Evolutionary conservation across 768 basidiomycete genomes (phyloP), one percentile per base, ranked within the genome.

Genomic region (Cystofilobasidium ferigula): DNA sequence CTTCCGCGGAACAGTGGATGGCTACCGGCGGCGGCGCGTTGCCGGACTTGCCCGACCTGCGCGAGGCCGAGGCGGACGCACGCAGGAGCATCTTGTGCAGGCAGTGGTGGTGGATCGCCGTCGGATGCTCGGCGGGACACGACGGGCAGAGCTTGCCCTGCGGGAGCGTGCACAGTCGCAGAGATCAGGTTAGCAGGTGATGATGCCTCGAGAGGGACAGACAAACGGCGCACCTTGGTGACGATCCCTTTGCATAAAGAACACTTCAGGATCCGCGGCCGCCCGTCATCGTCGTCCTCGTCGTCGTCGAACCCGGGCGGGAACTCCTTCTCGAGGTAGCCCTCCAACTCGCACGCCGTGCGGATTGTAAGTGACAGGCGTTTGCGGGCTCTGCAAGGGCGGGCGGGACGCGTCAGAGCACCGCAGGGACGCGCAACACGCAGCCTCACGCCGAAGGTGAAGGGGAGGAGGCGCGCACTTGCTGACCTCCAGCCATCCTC

Each of bases 281-380:
- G 28, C 18, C 51, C 30, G 28, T 54, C 30, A 1, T 56, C 62
- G n/a, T 54, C 62, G 5, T 32, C 20, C 6, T 57, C 47, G 24
- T 48, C 45, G 12, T 64, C 57, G 26, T 34, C 54, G 20, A 83
- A 76, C 57, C 88, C 86, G 1, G 88, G 84, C 0, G 83, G 79
- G 73, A 85, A 93, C 4, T 82, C 85, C 20, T 82, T 79, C 71
- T 84, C 85, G 67, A 93, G 80, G 72, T 91, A 93, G 0, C 81
- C 80, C 2, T 77, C 75, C 8, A 93, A 83, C 72, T 92, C 90
- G 24, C 88, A 76, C 22, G 88, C 74, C 0, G 88, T 80, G 13
- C 90, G 86, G 18, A 34, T 24, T 38, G 58, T 24, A 9, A 60
- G 0, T 83, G 80, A 2, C 87, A 86, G 3, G 92, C 81, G 10